Percentiles rank a stretch among this genome's conserved stretches.
Evolutionary conservation across 2,329 filamentous ascomycete species (phyloP).

Genomic region (Fusarium penzigii): DNA sequence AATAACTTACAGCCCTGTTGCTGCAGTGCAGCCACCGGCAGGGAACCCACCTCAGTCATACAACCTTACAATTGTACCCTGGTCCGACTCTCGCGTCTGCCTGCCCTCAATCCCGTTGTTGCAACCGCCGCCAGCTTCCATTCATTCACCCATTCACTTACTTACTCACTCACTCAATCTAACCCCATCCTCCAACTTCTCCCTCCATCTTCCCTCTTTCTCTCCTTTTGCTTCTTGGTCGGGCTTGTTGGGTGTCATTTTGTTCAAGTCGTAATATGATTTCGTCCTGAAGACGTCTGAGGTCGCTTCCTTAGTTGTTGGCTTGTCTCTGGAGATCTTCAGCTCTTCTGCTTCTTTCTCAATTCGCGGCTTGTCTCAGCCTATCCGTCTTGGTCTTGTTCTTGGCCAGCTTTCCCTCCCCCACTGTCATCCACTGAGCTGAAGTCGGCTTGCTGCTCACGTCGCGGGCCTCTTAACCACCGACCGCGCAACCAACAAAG

Average conservation of each 20-base stretch:
- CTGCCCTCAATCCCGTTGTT: conserved; percentile 27
- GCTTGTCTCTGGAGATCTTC: conserved; percentile 12
- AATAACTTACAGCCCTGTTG: background rate
- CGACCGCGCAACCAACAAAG: conserved; percentile 2
- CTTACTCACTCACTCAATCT: background rate
- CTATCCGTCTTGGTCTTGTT: background rate
- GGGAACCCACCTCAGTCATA: conserved; percentile 18
- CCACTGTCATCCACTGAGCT: conserved; percentile 1
- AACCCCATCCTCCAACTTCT: conserved; percentile 34
- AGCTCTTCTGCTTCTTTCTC: background rate
- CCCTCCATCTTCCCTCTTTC: conserved; percentile 28
- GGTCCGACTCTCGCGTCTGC: conserved; percentile 23
- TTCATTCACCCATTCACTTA: conserved; percentile 1
- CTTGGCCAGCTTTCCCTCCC: background rate
- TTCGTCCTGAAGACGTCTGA: conserved; percentile 7
- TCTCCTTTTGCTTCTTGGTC: conserved; percentile 4
- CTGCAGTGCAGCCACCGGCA: background rate
- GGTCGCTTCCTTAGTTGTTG: conserved; percentile 10
- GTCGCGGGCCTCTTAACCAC: conserved; percentile 15
- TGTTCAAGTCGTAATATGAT: background rate
- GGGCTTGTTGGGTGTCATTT: background rate
- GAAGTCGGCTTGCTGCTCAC: conserved; percentile 9
- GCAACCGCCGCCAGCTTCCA: conserved; percentile 27
- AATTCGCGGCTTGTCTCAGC: conserved; percentile 11
- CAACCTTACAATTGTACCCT: too few relatives aligned